phyloP scores from a whole-genome alignment of 2,329 filamentous ascomycete species.

The Sordariomycetes sp. region DNA sequence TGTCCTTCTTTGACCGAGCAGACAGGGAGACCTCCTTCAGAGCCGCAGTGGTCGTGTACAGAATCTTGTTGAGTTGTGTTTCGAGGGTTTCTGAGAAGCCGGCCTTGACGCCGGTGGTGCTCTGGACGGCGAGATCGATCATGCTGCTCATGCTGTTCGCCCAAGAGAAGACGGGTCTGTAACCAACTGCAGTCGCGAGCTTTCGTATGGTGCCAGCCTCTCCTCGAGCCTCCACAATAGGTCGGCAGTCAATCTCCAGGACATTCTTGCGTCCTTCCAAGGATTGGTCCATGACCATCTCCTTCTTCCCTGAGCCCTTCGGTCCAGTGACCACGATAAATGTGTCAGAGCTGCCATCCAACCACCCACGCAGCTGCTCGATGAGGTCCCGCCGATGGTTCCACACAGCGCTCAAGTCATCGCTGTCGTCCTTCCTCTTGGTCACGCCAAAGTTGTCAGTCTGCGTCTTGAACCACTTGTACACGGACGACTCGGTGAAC shows the following conservation, averaged over 20 bases:
- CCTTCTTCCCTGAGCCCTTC: conserved; percentile 81
- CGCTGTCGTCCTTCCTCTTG: conserved; percentile 49
- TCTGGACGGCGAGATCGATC: conserved; percentile 84
- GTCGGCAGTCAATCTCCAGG: conserved; percentile 84
- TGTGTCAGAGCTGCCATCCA: conserved; percentile 81
- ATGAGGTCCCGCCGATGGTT: conserved; percentile 78
- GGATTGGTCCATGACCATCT: conserved; percentile 78
- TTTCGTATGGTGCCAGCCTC: conserved; percentile 78
- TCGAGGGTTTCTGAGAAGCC: conserved; percentile 92
- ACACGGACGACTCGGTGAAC: conserved; percentile 62
- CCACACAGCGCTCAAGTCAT: conserved; percentile 74
- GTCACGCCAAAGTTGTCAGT: conserved; percentile 57
- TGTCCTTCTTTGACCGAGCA: conserved; percentile 60
- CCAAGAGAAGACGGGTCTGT: conserved; percentile 90
- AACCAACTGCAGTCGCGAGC: conserved; percentile 76
- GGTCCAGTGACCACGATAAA: conserved; percentile 93
- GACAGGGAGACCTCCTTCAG: conserved; percentile 70
- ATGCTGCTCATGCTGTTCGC: conserved; percentile 91
- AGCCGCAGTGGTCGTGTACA: conserved; percentile 72
- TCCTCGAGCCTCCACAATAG: conserved; percentile 81
- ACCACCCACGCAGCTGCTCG: conserved; percentile 72
- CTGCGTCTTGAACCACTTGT: conserved; percentile 66
- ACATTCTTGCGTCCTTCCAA: conserved; percentile 69
- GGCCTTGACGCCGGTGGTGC: conserved; percentile 87
- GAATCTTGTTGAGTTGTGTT: conserved; percentile 80